A percentile compares a stretch with the other conserved stretches of the same genome.
These are phyloP conservation scores for Rhizopus sp. DNA, from an alignment of 371 early-diverging fungal genomes.

Conservation along the genomic window DNA sequence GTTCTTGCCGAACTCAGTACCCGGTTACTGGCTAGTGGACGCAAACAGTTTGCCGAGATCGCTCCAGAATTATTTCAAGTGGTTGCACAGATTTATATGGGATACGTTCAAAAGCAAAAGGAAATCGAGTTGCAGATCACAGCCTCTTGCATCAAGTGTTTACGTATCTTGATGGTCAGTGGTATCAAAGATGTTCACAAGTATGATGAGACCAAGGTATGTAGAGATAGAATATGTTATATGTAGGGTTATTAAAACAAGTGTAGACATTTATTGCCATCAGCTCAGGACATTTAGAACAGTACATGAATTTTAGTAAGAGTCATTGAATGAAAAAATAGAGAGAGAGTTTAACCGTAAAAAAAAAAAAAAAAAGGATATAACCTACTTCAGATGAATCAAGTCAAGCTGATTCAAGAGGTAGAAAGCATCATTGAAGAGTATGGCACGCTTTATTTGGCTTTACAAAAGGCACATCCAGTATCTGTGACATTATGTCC, in stretches of 20 bases:
- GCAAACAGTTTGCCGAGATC: conserved; percentile 67
- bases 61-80: conserved; percentile 67
- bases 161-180: conserved; percentile 71
- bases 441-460: conserved; percentile 83
- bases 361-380: conserved; percentile 14
- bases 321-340: conserved; percentile 2
- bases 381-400: conserved; percentile 12
- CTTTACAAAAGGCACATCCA: conserved; percentile 70
- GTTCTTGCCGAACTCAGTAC: conserved; percentile 79
- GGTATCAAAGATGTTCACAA: conserved; percentile 74
- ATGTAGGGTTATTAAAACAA: conserved; percentile 1
- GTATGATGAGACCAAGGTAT: conserved; percentile 59
- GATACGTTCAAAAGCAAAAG: conserved; percentile 42
- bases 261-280: conserved; percentile 50
- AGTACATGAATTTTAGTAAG: conserved; percentile 60
- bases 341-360: background rate
- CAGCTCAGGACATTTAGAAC: conserved; percentile 58
- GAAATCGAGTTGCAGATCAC: conserved; percentile 51
- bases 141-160: conserved; percentile 65
- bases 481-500: conserved; percentile 72
- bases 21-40: conserved; percentile 68
- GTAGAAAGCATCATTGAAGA: conserved; percentile 63
- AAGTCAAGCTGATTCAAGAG: conserved; percentile 7
- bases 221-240: background rate
- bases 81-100: conserved; percentile 59